Percentiles rank a stretch among this genome's conserved stretches.
Conservation (phyloP, 1,284 basidiomycete genomes). For the Tilletiaria anomala region DNA sequence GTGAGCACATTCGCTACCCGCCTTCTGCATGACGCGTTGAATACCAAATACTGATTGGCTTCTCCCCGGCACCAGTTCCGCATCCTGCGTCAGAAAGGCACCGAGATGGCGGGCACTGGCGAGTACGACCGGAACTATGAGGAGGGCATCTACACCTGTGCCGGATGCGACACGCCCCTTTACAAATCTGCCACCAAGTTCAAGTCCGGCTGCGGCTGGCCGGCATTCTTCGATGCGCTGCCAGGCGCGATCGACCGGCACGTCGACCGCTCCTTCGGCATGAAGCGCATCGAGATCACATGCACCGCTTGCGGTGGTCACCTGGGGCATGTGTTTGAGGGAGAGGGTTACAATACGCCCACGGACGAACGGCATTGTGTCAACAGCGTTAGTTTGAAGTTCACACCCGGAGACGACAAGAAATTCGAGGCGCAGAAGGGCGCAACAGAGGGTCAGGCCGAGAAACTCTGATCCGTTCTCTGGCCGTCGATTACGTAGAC, state of each 20-base stretch:
- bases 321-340: slow-evolving; percentile 81
- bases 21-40: background rate
- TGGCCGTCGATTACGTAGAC: too few species aligned
- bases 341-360: slow-evolving; percentile 53
- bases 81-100: slow-evolving; percentile 71
- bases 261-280: slow-evolving; percentile 42
- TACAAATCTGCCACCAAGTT: slow-evolving; percentile 85
- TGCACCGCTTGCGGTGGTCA: slow-evolving; percentile 69
- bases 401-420: background rate
- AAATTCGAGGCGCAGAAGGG: too few species aligned
- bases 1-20: slow-evolving; percentile 42
- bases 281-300: slow-evolving; percentile 55
- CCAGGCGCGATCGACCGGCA: slow-evolving; percentile 67
- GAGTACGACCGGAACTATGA: slow-evolving; percentile 57
- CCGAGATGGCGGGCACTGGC: slow-evolving; percentile 62
- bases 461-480: too few species aligned
- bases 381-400: slow-evolving; percentile 2
- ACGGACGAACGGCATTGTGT: slow-evolving; percentile 68
- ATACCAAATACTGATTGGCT: slow-evolving; percentile 1
- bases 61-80: slow-evolving; percentile 59
- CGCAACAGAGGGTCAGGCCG: too few species aligned
- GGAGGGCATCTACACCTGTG: slow-evolving; percentile 53
- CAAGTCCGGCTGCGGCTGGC: slow-evolving; percentile 86
- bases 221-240: slow-evolving; percentile 88
- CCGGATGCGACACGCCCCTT: slow-evolving; percentile 43